A percentile compares a stretch with the other conserved stretches of the same genome.
Conservation (phyloP, 2,329 filamentous ascomycete species). For the Alternaria sp. region DNA sequence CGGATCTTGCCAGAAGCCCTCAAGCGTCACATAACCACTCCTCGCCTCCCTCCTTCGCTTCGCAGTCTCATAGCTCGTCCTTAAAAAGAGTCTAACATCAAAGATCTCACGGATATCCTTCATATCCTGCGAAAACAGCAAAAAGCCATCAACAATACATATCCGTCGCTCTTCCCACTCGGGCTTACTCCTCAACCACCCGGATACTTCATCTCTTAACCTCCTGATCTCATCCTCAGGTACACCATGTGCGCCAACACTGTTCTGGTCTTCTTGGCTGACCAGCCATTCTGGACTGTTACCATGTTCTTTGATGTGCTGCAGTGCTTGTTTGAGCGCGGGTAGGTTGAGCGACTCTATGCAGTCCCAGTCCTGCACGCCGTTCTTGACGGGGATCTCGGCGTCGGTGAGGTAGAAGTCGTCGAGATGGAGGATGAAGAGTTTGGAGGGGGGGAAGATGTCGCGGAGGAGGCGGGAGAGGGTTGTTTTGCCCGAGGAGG, state of each 20-base stretch:
- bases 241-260: constrained; percentile 52
- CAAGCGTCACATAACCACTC: constrained; percentile 75
- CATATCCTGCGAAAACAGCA: constrained; percentile 73
- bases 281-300: constrained; percentile 57
- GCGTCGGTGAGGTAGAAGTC: constrained; percentile 90
- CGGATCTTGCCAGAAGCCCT: constrained; percentile 95
- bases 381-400: constrained; percentile 62
- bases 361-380: constrained; percentile 89
- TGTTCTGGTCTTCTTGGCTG: constrained; percentile 66
- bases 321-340: constrained; percentile 69
- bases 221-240: constrained; percentile 42
- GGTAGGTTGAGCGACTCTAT: constrained; percentile 76
- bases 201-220: constrained; percentile 32
- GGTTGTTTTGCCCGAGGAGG: constrained; percentile 94
- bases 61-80: constrained; percentile 66
- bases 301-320: constrained; percentile 73
- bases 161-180: constrained; percentile 30
- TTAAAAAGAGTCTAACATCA: constrained; percentile 79
- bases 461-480: constrained; percentile 82
- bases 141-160: constrained; percentile 86
- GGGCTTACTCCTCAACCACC: constrained; percentile 10
- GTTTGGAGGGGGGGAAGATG: constrained; percentile 67
- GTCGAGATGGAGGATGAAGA: constrained; percentile 90
- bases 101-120: constrained; percentile 63
- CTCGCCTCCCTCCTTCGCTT: constrained; percentile 71